Base-by-base conservation (phyloP, 2,329 filamentous ascomycete species). In the Talaromyces sp. region DNA sequence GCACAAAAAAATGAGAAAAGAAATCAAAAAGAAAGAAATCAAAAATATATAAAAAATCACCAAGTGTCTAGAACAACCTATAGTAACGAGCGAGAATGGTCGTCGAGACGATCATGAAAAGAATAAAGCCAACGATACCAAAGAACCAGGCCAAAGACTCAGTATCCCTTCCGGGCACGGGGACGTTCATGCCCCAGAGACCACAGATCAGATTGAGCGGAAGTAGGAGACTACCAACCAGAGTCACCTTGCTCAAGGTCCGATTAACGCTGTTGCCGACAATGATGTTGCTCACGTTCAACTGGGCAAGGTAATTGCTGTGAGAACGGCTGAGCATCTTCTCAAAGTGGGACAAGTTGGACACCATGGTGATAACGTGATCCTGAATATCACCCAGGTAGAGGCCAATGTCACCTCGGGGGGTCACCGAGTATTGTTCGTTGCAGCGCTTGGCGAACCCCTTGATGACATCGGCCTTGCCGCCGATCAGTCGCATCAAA, bases 291-390 rank as follows among this genome's bases (percentile, higher is more conserved):
- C 96, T 92, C 69, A 98, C 93, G 44, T 90, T 93, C 64, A 98
- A 86, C 72, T 97, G 95, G 1, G 95, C 93, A 42, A 99, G 84
- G 72, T 99, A 98, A 75, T 98, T 99, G 80, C 90, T 91, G 80
- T 99, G 95, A 2, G 91, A 90, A 25, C 95, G 89, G 30, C 90
- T 93, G 56, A 99, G 84, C 84, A 99, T 97, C 82, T 98, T 98
- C 75, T 99, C 95, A 68, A 96, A 97, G 74, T 99, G 95, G 0
- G 87, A 87, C 69, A 99, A 78, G 76, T 96, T 99, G 68, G 91
- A 95, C 85, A 96, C 96, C 93, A 98, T 98, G 53, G 95, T 99
- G 63, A 99, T 92, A 58, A 99, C 93, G 84, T 99, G 95, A 78
- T 99, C 95, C 77, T 99, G 95, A 66, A 99, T 97, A 78, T 99